phyloP scores from a whole-genome alignment of 1,284 basidiomycete species.

The Ustanciosporium gigantosporum region DNA sequence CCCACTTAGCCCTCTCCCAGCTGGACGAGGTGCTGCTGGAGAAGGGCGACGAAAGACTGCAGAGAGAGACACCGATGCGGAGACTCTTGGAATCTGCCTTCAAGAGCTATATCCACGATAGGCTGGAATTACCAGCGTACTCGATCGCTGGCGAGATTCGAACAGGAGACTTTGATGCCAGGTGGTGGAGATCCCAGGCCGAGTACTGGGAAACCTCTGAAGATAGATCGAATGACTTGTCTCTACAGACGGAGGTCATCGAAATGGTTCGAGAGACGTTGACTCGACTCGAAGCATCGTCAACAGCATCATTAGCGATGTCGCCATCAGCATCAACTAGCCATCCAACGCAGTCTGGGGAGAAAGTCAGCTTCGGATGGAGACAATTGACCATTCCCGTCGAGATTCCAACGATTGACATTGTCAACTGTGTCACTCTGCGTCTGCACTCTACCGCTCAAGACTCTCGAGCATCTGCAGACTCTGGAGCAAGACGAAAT shows the following conservation, averaged over 20 bases:
- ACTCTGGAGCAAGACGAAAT: no score
- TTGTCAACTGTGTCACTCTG: constrained; percentile 37
- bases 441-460: no score
- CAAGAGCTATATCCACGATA: constrained; percentile 9
- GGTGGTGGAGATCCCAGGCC: constrained; percentile 18
- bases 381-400: constrained; percentile 41
- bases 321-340: no score
- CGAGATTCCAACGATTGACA: constrained; percentile 35
- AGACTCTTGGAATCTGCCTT: constrained; percentile 17
- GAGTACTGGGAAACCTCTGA: constrained; percentile 9
- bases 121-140: constrained; percentile 27
- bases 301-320: no score
- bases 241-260: background rate
- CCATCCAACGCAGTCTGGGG: background rate
- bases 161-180: constrained; percentile 8
- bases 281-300: constrained; percentile 1
- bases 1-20: background rate
- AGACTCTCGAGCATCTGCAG: no score
- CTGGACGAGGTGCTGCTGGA: constrained; percentile 3
- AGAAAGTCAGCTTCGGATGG: constrained; percentile 30
- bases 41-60: background rate
- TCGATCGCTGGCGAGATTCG: constrained; percentile 22
- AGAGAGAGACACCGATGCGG: background rate
- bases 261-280: background rate
- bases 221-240: no score